Evolutionary conservation across 108 stramenopile genomes (phyloP), one percentile per base, ranked within the genome.

Genomic region (Cyclostephanos tholiformis): DNA sequence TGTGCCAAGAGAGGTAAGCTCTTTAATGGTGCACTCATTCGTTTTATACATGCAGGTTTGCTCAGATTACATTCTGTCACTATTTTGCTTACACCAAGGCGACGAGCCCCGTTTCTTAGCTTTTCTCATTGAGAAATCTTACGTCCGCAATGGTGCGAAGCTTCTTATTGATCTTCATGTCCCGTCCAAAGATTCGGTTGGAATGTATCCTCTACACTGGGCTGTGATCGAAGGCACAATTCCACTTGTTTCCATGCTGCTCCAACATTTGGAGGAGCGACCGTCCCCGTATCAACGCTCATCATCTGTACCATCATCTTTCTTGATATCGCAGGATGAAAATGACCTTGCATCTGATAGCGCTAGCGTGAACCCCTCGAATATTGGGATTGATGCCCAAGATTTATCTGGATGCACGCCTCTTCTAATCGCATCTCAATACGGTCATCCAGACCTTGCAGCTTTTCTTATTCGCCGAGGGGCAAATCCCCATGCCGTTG

Each of bases 201-300:
- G 92, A 2, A 99, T 99, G 98, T 49, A 76, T 26, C 97, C 98
- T 22, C 74, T 99, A 2, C 98, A 99, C 73, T 99, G 98, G 98
- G 96, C 97, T 46, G 91, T 85, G 27, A 97, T 94, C 29, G 96
- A 95, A 81, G 91, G 91, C n/a, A 79, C 87, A 32, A 81, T 97
- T 17, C 91, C 84, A 23, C 85, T 91, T 38, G 87, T 88, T 26
- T 81, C 87, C 17, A 75, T 92, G 48, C 79, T 98, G 14, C 66
- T 96, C 13, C 71, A 86, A 66, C 71, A 85, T 60, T 57, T 80
- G 41, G 85, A 87, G 38, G 88, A 82, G 75, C 59, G 82, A 74
- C 65, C 60, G 38, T 76, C 67, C 23, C 77, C 76, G 23, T 46
- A 71, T 20, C 43, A 46, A 52, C 71, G 58, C 9, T 60, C 67